Percentiles rank a stretch among this genome's conserved stretches.
These are phyloP conservation scores for Dactylellina sp. DNA, from an alignment of 2,329 filamentous ascomycete species.

Conservation along the genomic window DNA sequence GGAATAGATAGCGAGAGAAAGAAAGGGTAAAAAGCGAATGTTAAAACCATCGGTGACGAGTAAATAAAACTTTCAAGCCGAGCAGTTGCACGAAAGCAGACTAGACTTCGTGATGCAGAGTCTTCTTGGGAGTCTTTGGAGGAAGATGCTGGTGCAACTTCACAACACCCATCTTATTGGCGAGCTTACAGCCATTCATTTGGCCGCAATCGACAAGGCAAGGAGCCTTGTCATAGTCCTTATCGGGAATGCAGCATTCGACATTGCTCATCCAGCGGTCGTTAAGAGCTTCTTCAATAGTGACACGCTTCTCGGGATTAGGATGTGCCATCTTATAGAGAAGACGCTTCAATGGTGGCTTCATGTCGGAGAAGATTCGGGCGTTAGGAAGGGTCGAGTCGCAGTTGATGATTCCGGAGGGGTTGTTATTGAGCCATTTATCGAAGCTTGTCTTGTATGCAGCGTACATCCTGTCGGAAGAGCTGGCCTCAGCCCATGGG, in stretches of 20 bases:
- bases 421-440: constrained; percentile 59
- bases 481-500: constrained; percentile 70
- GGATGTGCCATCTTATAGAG: constrained; percentile 86
- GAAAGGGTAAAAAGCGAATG: constrained; percentile 30
- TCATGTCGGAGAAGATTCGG: constrained; percentile 75
- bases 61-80: constrained; percentile 38
- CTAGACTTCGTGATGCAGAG: constrained; percentile 57
- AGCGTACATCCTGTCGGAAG: constrained; percentile 67
- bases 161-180: constrained; percentile 59
- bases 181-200: constrained; percentile 58
- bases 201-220: constrained; percentile 59
- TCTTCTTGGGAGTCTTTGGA: constrained; percentile 56
- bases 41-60: constrained; percentile 10
- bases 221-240: constrained; percentile 70
- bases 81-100: constrained; percentile 52
- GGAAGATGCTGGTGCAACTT: constrained; percentile 60
- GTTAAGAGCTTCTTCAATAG: constrained; percentile 75
- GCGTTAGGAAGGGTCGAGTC: constrained; percentile 73
- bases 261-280: constrained; percentile 79
- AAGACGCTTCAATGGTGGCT: constrained; percentile 76
- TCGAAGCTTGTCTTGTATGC: constrained; percentile 63
- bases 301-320: constrained; percentile 76
- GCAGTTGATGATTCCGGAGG: constrained; percentile 66
- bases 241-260: constrained; percentile 82
- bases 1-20: constrained; percentile 24